Percentiles rank a stretch among this genome's conserved stretches.
phyloP scores from a whole-genome alignment of 805 yeast species.

The Hanseniaspora singularis region DNA sequence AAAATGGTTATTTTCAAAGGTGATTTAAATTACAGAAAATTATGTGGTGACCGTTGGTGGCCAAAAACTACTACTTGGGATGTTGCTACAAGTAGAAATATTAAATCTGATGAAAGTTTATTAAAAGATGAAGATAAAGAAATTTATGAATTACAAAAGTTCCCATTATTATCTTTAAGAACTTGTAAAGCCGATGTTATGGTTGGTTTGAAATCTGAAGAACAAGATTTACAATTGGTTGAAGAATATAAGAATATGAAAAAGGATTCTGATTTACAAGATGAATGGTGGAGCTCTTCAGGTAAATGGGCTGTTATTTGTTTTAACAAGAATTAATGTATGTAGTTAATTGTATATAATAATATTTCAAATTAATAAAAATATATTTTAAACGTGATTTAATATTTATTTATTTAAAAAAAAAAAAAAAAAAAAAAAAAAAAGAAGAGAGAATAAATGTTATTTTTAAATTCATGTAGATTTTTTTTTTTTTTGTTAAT shows the following conservation, averaged over 20 bases:
- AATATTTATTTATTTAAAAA: too few relatives aligned
- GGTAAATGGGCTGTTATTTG: conserved; percentile 93
- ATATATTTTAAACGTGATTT: too few relatives aligned
- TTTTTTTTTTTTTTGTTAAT: too few relatives aligned
- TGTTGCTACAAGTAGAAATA: conserved; percentile 44
- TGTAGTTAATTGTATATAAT: background rate
- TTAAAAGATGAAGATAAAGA: background rate
- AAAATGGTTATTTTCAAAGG: conserved; percentile 80
- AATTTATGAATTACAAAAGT: conserved; percentile 31
- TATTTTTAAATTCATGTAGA: too few relatives aligned
- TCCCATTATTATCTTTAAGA: conserved; percentile 65
- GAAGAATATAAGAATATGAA: conserved; percentile 52
- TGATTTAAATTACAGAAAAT: conserved; percentile 87
- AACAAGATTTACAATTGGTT: conserved; percentile 42
- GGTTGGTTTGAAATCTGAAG: conserved; percentile 60
- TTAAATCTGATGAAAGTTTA: background rate
- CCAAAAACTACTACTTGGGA: conserved; percentile 62
- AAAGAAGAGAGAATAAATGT: too few relatives aligned
- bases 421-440: too few relatives aligned
- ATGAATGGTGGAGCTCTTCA: conserved; percentile 70
- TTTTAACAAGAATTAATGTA: conserved; percentile 25
- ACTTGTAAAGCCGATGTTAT: conserved; percentile 95
- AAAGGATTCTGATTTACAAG: conserved; percentile 46
- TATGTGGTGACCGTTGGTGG: conserved; percentile 89
- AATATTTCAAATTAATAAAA: too few relatives aligned